These are phyloP conservation scores for Penicillium antarcticum DNA, from an alignment of 495 filamentous ascomycete species.

Conservation along the genomic window DNA sequence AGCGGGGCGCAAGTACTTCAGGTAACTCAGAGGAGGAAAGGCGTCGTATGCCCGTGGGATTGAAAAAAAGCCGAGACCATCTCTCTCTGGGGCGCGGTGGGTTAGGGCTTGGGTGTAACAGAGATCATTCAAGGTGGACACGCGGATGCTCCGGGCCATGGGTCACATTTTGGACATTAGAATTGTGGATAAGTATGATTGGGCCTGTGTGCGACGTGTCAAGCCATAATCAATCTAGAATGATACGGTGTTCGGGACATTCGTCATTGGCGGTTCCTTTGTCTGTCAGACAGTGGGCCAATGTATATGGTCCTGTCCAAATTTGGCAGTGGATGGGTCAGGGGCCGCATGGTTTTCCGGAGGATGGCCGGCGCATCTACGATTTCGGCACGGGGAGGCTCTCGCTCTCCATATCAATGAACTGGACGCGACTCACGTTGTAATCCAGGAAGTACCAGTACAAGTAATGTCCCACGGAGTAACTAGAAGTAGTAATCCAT, in stretches of 20 bases:
- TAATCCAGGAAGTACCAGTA: no score
- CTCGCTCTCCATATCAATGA: neutral
- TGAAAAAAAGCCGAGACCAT: constrained; percentile 20
- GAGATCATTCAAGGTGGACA: neutral
- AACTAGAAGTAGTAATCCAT: neutral
- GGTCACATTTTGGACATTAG: neutral
- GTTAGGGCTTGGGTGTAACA: neutral
- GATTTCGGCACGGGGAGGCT: neutral
- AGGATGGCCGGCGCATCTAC: neutral
- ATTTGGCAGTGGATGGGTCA: neutral
- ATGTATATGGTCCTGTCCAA: neutral
- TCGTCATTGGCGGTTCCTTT: neutral
- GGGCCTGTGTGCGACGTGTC: neutral
- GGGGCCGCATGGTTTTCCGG: constrained; percentile 1
- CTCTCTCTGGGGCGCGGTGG: constrained; percentile 7
- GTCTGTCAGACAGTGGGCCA: neutral
- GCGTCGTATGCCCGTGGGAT: constrained; percentile 2
- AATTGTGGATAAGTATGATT: neutral
- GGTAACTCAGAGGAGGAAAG: constrained; percentile 1
- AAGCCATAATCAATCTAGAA: neutral
- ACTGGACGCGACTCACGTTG: neutral
- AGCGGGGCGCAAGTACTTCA: constrained; percentile 10
- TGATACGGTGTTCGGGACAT: neutral
- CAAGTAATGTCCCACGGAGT: no score
- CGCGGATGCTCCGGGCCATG: neutral